Evolutionary conservation across 1,284 basidiomycete genomes (phyloP), one percentile per base, ranked within the genome.

Genomic region (Entoloma clypeatum): DNA sequence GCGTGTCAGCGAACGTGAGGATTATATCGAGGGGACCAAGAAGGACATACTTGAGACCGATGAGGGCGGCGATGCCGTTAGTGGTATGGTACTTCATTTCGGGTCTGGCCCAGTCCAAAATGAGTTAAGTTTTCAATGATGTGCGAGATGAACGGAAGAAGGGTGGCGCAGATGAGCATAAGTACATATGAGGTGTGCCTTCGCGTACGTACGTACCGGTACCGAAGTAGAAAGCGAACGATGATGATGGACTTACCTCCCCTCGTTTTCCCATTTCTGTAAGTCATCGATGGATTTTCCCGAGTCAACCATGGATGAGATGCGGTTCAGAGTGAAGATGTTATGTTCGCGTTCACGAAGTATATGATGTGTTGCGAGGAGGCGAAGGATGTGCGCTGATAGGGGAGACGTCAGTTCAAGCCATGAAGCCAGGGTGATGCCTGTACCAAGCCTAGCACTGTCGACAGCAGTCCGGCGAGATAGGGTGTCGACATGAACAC

Each of bases 311-410:
- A 77, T 62, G 4, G 76, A 77, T 2, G 79, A 78, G 38, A 85
- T 67, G 13, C 82, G 72, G 51, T 81, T 86, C 39, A 75, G 69
- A 3, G 81, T 68, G 51, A 87, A 87, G 1, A 79, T 75, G 51
- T 86, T 75, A 5, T 81, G 82, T 8, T 69, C 63, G 2, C 75
- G 65, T 59, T 87, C 84, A 23, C 71, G 66, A 19, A 81, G 66
- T 37, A 86, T 71, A 54, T 86, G 84, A 53, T 85, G 81, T 0
- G 82, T 85, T 9, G 81, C 79, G 21, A 87, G 71, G 13, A 87
- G 65, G 25, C 84, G 79, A 22, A 87, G 68, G 14, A 79, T 70
- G 50, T 80, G 79, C 1, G 78, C 81, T 81, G 25, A n/a, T 18
- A 37, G 41, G 29, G 26, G 39, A n/a, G n/a, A 43, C 23, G 23